These are phyloP conservation scores for Backusella australiensis DNA, from an alignment of 192 early-diverging fungal species.

Conservation along the genomic window DNA sequence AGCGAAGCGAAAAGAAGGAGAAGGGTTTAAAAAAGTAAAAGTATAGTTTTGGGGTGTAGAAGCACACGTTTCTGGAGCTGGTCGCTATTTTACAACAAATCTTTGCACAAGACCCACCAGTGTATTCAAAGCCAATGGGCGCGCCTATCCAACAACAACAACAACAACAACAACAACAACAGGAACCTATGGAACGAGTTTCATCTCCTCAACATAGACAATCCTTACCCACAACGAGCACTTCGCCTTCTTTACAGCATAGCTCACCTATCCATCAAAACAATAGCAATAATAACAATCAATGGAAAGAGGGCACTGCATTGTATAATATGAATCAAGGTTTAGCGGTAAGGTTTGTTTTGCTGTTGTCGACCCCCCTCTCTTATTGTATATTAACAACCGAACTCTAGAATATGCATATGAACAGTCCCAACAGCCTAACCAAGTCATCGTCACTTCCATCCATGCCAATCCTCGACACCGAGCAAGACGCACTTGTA, in stretches of 20 bases:
- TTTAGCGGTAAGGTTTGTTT: slow-evolving; percentile 4
- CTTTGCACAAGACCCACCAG: slow-evolving; percentile 75
- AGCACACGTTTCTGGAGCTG: slow-evolving; percentile 49
- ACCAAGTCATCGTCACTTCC: neutral
- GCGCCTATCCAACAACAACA: neutral
- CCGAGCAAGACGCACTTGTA: slow-evolving; percentile 52
- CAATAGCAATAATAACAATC: neutral
- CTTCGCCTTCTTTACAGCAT: neutral
- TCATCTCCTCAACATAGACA: slow-evolving; percentile 5
- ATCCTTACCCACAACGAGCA: slow-evolving; percentile 12
- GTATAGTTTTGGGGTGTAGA: slow-evolving; percentile 6
- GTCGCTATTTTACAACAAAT: slow-evolving; percentile 63
- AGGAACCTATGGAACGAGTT: slow-evolving; percentile 5
- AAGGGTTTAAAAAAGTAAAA: neutral
- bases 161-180: slow-evolving; percentile 17
- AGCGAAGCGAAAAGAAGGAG: neutral
- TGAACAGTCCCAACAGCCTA: neutral
- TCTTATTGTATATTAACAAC: neutral
- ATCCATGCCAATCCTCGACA: slow-evolving; percentile 6
- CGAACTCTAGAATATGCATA: neutral
- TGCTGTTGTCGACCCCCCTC: neutral
- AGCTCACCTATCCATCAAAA: neutral
- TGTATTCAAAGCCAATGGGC: slow-evolving; percentile 52
- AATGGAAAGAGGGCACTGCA: slow-evolving; percentile 9
- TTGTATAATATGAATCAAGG: slow-evolving; percentile 13